phyloP scores from a whole-genome alignment of 768 basidiomycete genomes.

The Amanita subjunquillea region DNA sequence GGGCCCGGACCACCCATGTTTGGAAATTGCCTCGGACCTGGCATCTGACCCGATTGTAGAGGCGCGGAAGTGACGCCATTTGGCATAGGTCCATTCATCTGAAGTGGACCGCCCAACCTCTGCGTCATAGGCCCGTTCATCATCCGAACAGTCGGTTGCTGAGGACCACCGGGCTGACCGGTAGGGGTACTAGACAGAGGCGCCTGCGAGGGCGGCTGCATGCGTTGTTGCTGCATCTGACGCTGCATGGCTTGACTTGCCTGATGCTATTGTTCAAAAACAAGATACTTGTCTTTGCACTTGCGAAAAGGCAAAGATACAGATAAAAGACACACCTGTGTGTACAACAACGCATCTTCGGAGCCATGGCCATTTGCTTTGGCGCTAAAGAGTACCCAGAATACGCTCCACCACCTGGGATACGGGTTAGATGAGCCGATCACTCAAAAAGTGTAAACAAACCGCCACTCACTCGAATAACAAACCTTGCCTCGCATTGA shows the following conservation, averaged over 20 bases:
- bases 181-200: neutral
- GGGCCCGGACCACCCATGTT: slow-evolving; percentile 21
- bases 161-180: slow-evolving; percentile 4
- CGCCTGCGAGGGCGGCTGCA: slow-evolving; percentile 5
- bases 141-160: slow-evolving; percentile 8
- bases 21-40: slow-evolving; percentile 8
- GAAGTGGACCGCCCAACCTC: slow-evolving; percentile 9
- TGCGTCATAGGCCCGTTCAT: slow-evolving; percentile 13
- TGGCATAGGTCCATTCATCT: slow-evolving; percentile 16
- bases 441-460: slow-evolving; percentile 1
- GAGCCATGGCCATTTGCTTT: slow-evolving; percentile 57
- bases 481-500: slow-evolving; percentile 75
- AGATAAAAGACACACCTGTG: slow-evolving; percentile 38
- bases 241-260: slow-evolving; percentile 22
- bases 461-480: slow-evolving; percentile 58
- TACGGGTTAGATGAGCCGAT: slow-evolving; percentile 1
- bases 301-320: slow-evolving; percentile 10
- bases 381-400: slow-evolving; percentile 78
- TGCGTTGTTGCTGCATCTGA: slow-evolving; percentile 11
- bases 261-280: slow-evolving; percentile 13
- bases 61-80: slow-evolving; percentile 16
- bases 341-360: slow-evolving; percentile 68
- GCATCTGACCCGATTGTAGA: slow-evolving; percentile 11
- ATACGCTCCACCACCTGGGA: slow-evolving; percentile 80
- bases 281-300: slow-evolving; percentile 9